Evolutionary conservation across 345 rosid species (phyloP).

Genomic region (Leavenworthia alabamica): DNA sequence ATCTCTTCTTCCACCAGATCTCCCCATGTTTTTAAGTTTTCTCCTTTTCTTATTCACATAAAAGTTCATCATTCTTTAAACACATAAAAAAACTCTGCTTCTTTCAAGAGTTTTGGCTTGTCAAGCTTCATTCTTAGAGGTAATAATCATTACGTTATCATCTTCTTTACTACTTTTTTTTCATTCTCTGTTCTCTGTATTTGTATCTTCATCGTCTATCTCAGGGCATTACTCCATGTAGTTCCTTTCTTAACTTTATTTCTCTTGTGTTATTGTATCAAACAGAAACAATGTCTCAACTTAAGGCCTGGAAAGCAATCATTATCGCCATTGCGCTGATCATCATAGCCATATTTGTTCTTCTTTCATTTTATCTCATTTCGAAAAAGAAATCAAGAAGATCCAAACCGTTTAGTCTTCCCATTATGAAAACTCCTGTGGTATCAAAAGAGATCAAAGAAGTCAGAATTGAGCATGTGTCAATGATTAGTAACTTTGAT

Average conservation of each 20-base stretch:
- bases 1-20: slow-evolving; percentile 39
- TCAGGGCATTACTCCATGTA: slow-evolving; percentile 9
- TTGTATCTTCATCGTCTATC: slow-evolving; percentile 12
- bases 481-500: slow-evolving; percentile 37
- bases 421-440: slow-evolving; percentile 63
- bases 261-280: not conserved
- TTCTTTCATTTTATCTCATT: slow-evolving; percentile 55
- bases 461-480: slow-evolving; percentile 67
- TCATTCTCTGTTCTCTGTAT: not conserved
- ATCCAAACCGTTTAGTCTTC: slow-evolving; percentile 43
- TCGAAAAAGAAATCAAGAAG: slow-evolving; percentile 60
- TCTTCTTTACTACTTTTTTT: slow-evolving; percentile 1
- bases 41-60: slow-evolving; percentile 19
- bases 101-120: slow-evolving; percentile 25
- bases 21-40: slow-evolving; percentile 7
- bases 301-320: slow-evolving; percentile 77
- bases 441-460: slow-evolving; percentile 94
- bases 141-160: slow-evolving; percentile 14
- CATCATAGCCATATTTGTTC: slow-evolving; percentile 55
- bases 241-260: not conserved
- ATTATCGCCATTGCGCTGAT: slow-evolving; percentile 59
- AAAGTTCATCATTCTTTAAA: not conserved
- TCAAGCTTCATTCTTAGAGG: slow-evolving; percentile 26
- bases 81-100: not conserved
- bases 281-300: slow-evolving; percentile 40